Conservation (phyloP, 306 rosid species). For the Mimosa pudica region DNA sequence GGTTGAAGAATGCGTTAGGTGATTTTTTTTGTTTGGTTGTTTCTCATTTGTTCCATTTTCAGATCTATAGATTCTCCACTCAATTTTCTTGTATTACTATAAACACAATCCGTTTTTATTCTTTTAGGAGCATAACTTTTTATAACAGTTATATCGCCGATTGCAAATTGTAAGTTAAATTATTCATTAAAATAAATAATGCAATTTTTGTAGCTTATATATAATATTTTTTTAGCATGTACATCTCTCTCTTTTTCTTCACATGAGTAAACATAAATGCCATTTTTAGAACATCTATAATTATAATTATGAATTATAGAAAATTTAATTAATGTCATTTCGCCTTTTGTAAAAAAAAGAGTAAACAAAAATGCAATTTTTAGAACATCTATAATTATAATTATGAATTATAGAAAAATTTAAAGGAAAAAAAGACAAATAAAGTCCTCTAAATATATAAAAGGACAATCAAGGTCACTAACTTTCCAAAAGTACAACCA, state of each 20-base stretch:
- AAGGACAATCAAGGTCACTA: no score
- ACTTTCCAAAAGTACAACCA: no score
- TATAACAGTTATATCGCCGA: neutral
- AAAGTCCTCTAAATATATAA: no score
- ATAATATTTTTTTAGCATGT: neutral
- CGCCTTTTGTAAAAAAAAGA: neutral
- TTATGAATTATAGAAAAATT: neutral
- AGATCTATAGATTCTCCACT: neutral
- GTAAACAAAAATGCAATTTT: neutral
- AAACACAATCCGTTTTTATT: neutral
- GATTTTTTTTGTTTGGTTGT: conserved; percentile 25
- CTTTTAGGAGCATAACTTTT: neutral
- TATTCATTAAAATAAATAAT: neutral
- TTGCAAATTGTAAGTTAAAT: neutral
- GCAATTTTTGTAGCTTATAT: neutral
- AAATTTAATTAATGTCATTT: no score
- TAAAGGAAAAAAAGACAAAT: no score
- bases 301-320: neutral
- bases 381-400: neutral
- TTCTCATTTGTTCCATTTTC: conserved; percentile 21
- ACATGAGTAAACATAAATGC: neutral
- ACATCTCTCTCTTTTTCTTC: neutral
- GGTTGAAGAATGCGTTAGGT: conserved; percentile 14
- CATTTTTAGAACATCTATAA: neutral
- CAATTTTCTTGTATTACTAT: neutral